Base-by-base conservation (phyloP, 108 stramenopile genomes). In the Cafeteria roenbergensis region DNA sequence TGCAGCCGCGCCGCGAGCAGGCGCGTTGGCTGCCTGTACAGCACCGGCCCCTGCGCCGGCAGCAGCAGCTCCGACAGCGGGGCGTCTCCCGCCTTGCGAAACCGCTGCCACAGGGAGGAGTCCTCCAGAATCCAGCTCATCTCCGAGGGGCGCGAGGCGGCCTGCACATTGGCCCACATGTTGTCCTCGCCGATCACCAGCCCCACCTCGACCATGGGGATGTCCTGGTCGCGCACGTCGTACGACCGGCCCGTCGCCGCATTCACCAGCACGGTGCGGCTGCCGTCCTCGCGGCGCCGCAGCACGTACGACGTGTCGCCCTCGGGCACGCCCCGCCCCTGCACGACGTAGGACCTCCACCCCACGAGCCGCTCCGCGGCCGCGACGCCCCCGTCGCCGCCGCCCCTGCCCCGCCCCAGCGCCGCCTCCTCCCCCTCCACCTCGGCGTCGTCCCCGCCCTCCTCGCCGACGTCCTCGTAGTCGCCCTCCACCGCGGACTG, bases 301-400 rank as follows among this genome's bases (percentile, higher is more conserved):
- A 78, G 57, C 24, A 74, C 64, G 22, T 72, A 81, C 1, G 79
- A 74, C 0, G 85, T 80, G 24, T 70, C 33, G 0, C 86, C 87
- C 52, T 86, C 84, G 34, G 83, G 82, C 51, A 86, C 64, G 0
- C 70, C 79, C 33, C 60, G 42, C 35, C 87, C 87, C 26, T 82
- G 36, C 26, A 79, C 77, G 32, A 86, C 66, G 60, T 77, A 85
- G n/a, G 62, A 26, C 22, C 37, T 6, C 59, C 59, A 61, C 12
- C 42, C 42, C 42, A 6, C 17, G 12, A 48, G 42, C 12, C 42
- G 42, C 42, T 48, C 42, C 42, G 6, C 42, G 12, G 42, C 42
- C 42, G 12, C 42, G 42, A 48, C 17, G 29, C 17, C 37, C 17
- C 37, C 59, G 9, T 8, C 1, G 2, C 52, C 52, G 24, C 52